Evolutionary conservation across 352 stramenopile genomes (phyloP).

Genomic region (Pythium pectinolyticum): DNA sequence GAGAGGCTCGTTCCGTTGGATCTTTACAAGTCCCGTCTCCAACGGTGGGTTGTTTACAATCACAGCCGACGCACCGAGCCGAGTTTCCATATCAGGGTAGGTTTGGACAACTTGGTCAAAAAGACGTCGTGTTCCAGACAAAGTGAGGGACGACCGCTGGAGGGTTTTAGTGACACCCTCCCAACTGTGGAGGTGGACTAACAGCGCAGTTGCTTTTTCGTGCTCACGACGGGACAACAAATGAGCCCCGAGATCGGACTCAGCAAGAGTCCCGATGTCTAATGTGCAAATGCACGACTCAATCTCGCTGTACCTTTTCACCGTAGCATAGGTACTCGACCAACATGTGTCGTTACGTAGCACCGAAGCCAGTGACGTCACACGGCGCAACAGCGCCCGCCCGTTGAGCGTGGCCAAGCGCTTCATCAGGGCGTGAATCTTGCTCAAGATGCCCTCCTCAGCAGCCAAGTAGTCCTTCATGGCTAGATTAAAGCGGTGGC

Average conservation of each 20-base stretch:
- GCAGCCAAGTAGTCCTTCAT: background rate
- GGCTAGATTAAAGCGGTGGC: too few species aligned
- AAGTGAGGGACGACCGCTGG: background rate
- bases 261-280: slow-evolving; percentile 12
- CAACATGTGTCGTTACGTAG: slow-evolving; percentile 24
- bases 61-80: background rate
- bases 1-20: background rate
- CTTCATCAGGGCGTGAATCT: slow-evolving; percentile 12
- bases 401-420: slow-evolving; percentile 8
- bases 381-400: background rate
- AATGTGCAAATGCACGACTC: background rate
- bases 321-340: slow-evolving; percentile 19
- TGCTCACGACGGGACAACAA: slow-evolving; percentile 24
- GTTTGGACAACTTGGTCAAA: background rate
- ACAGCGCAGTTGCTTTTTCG: slow-evolving; percentile 1
- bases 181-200: background rate
- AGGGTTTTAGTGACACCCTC: background rate
- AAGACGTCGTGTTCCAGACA: background rate
- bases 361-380: slow-evolving; percentile 9
- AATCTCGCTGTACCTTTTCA: slow-evolving; percentile 9
- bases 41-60: background rate
- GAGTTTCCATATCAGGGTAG: background rate
- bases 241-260: slow-evolving; percentile 11
- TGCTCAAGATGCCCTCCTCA: background rate
- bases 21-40: background rate